These are phyloP conservation scores for Eucalyptus dawsonii DNA, from an alignment of 345 rosid genomes.

Conservation along the genomic window DNA sequence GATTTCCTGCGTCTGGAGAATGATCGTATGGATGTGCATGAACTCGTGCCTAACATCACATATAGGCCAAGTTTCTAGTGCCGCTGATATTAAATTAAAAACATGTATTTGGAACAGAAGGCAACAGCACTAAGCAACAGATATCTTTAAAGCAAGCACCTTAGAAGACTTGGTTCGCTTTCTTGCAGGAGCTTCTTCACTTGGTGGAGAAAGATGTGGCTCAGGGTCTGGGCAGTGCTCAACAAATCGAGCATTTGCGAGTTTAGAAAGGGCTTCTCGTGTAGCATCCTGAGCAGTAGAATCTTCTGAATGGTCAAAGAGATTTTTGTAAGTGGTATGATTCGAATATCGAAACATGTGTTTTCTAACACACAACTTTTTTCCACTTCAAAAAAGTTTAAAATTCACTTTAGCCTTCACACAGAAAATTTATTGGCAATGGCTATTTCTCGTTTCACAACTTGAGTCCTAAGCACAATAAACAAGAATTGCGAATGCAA, in stretches of 20 bases:
- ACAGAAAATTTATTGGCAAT: background rate
- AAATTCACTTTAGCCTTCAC: background rate
- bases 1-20: background rate
- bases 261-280: slow-evolving; percentile 33
- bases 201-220: slow-evolving; percentile 42
- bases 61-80: background rate
- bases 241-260: slow-evolving; percentile 50
- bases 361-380: background rate
- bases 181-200: slow-evolving; percentile 29
- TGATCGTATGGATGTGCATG: background rate
- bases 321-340: background rate
- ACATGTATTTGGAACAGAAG: background rate
- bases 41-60: background rate
- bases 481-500: background rate
- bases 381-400: background rate
- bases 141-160: slow-evolving; percentile 30
- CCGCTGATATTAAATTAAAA: background rate
- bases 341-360: background rate
- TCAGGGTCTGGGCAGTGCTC: slow-evolving; percentile 77
- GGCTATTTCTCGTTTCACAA: background rate
- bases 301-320: slow-evolving; percentile 6
- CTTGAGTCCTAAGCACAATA: background rate
- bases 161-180: slow-evolving; percentile 53
- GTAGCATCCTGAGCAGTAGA: slow-evolving; percentile 16
- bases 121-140: background rate